phyloP scores from a whole-genome alignment of 768 basidiomycete species.

The Macrolepiota albuminosa region DNA sequence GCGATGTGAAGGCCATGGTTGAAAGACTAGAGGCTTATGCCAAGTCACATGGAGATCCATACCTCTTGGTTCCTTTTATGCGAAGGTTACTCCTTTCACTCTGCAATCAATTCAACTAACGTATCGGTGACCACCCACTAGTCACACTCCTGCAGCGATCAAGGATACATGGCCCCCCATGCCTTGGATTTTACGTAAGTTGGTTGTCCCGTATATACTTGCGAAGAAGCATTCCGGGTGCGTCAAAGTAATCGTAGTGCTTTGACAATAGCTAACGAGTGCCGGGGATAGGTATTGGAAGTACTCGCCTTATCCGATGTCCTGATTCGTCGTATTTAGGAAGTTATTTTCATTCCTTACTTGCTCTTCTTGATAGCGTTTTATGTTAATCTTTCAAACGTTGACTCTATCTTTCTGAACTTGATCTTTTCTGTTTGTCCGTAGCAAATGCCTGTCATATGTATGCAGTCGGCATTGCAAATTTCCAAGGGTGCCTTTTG shows the following conservation, averaged over 20 bases:
- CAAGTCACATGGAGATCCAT: constrained; percentile 28
- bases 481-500: no score
- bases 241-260: background rate
- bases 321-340: constrained; percentile 5
- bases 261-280: background rate
- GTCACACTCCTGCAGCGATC: constrained; percentile 33
- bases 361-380: no score
- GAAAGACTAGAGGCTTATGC: constrained; percentile 24
- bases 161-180: constrained; percentile 33
- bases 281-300: constrained; percentile 29
- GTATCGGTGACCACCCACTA: constrained; percentile 5
- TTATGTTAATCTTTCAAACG: no score
- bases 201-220: constrained; percentile 31
- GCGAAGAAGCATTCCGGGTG: constrained; percentile 32
- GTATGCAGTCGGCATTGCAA: no score
- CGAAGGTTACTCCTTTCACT: constrained; percentile 21
- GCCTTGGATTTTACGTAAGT: constrained; percentile 33
- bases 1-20: constrained; percentile 24
- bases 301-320: constrained; percentile 28
- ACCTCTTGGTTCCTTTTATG: constrained; percentile 31
- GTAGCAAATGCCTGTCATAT: no score
- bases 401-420: no score
- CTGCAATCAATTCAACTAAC: no score
- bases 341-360: no score
- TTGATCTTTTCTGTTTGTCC: no score